Evolutionary conservation across 176 grass and related monocot species (phyloP), one percentile per base, ranked within the genome.

Genomic region (Tillandsia leiboldiana): DNA sequence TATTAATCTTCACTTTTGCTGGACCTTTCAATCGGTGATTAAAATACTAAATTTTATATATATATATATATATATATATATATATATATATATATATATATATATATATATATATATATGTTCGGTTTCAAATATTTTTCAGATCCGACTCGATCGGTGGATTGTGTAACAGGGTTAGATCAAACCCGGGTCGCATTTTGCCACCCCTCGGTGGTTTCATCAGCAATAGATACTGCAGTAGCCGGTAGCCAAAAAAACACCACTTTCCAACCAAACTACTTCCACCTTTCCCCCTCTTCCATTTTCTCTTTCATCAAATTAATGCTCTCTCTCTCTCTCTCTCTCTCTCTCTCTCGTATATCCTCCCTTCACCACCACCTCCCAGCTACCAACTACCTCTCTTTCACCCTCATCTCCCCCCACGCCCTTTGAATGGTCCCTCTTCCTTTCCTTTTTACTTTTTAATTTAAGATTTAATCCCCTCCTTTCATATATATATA

Each of bases 371-470:
- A 52, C 65, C 64, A 47, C 42, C 69, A 48, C 70, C 29, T 42
- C 13, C 8, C 33, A 49, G 65, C 65, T 67, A 67, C 14, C 65
- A 67, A 67, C 65, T 33, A 67, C 42, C 65, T 67, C 65, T 48
- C 33, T 13, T 14, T 47, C 12, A n/a, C 20, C 20, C 20, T 0
- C 20, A 0, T 20, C 20, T 0, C 65, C 26, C 65, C 28, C n/a
- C 79, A 71, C 73, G 18, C 80, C 51, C 77, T 91, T 87, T 87
- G 81, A 83, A 87, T 84, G 77, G 27, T 9, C n/a, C n/a, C 24
- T 29, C 11, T 23, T 42, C 48, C 17, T 49, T n/a, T 27, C 62
- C 73, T 48, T 58, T 22, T 54, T 54, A 3, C 49, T 54, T 50
- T 70, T 77, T 81, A 81, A 66, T 72, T 61, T 23, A 61, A 61